Evolutionary conservation across 306 rosid species (phyloP).

Genomic region (Prunus campanulata): DNA sequence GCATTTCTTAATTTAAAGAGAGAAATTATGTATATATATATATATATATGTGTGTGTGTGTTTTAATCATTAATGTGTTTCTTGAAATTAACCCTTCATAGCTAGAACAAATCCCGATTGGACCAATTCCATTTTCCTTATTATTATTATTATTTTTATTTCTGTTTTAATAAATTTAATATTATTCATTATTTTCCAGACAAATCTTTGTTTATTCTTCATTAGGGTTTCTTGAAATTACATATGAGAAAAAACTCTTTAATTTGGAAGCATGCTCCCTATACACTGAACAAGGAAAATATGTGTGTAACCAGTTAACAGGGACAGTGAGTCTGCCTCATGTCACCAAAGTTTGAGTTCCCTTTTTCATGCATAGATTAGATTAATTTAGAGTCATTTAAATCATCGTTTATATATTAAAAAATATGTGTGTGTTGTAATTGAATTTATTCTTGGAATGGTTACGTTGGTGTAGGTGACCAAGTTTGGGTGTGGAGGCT

Average conservation of each 20-base stretch:
- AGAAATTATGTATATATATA: neutral
- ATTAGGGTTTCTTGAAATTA: slow-evolving; percentile 17
- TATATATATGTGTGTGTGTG: no score
- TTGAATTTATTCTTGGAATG: neutral
- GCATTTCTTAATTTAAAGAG: neutral
- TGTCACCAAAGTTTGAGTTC: no score
- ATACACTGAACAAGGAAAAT: no score
- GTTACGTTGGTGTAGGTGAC: slow-evolving; percentile 45
- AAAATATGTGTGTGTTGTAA: no score
- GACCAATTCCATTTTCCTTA: neutral
- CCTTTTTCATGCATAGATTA: no score
- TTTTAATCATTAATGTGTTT: neutral
- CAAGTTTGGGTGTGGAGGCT: slow-evolving; percentile 79
- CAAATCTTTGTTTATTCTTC: neutral
- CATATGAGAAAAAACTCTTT: no score
- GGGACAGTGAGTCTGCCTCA: no score
- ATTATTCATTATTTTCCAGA: neutral
- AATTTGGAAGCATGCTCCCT: neutral
- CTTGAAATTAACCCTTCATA: no score
- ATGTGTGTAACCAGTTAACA: no score
- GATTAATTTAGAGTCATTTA: no score
- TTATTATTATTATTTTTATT: neutral
- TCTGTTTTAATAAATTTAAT: neutral
- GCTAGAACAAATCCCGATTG: no score
- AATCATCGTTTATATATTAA: no score